Percentiles rank a stretch among this genome's conserved stretches.
phyloP scores from a whole-genome alignment of 176 grass and related monocot genomes.

The Alopecurus myosuroides region DNA sequence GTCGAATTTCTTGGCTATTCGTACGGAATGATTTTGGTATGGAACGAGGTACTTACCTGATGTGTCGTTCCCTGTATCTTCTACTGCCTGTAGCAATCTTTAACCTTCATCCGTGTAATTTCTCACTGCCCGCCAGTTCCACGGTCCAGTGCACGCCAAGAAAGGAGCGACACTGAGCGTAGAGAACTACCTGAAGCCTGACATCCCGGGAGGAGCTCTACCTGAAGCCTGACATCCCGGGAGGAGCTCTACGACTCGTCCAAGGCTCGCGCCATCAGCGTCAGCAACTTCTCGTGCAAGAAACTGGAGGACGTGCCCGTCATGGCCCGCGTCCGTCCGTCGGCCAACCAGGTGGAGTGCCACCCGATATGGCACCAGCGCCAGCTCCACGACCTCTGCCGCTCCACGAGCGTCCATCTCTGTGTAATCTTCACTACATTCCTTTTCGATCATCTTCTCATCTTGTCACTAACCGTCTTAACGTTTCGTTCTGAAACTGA shows the following conservation, averaged over 20 bases:
- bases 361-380: conserved; percentile 44
- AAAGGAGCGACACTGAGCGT: conserved; percentile 27
- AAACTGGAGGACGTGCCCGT: conserved; percentile 31
- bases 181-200: conserved; percentile 29
- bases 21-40: no score
- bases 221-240: conserved; percentile 47
- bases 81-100: not conserved
- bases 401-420: conserved; percentile 25
- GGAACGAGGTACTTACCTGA: no score
- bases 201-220: conserved; percentile 45
- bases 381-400: conserved; percentile 25
- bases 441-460: not conserved
- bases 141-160: conserved; percentile 28
- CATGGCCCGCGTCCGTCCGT: conserved; percentile 21
- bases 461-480: not conserved
- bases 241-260: conserved; percentile 25
- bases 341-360: conserved; percentile 48
- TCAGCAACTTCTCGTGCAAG: conserved; percentile 44
- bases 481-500: not conserved
- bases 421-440: conserved; percentile 12
- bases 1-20: no score
- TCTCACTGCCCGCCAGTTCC: not conserved
- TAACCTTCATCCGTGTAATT: not conserved
- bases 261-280: conserved; percentile 35
- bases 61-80: no score